phyloP scores from a whole-genome alignment of 192 early-diverging fungal genomes.

The Chytriomyces hyalinus region DNA sequence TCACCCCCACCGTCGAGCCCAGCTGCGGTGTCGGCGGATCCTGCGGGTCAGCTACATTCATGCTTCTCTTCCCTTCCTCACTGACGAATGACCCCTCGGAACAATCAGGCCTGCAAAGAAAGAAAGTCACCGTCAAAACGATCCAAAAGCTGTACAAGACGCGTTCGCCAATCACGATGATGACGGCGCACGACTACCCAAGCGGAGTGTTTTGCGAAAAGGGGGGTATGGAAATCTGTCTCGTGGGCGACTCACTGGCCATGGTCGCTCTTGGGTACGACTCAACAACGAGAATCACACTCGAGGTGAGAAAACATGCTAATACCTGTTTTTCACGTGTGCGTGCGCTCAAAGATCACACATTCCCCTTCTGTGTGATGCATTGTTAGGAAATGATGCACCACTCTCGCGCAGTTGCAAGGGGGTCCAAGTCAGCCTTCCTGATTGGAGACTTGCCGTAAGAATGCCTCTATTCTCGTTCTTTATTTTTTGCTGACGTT shows the following conservation, averaged over 20 bases:
- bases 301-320: constrained; percentile 67
- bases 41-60: too few species aligned
- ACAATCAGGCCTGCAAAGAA: constrained; percentile 25
- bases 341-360: neutral
- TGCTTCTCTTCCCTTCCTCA: too few species aligned
- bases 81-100: too few species aligned
- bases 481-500: too few species aligned
- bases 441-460: constrained; percentile 85
- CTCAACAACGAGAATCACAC: constrained; percentile 81
- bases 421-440: constrained; percentile 79
- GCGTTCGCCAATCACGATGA: constrained; percentile 82
- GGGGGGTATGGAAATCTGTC: constrained; percentile 81
- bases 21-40: too few species aligned
- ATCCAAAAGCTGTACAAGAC: constrained; percentile 75
- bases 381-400: constrained; percentile 86
- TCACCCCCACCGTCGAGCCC: too few species aligned
- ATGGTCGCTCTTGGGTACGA: constrained; percentile 96
- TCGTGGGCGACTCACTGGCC: constrained; percentile 95
- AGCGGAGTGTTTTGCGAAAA: constrained; percentile 82
- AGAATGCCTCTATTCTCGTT: constrained; percentile 47
- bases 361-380: neutral
- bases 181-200: constrained; percentile 98
- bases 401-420: constrained; percentile 86
- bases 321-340: constrained; percentile 9
- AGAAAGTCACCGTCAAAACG: constrained; percentile 88